Evolutionary conservation across 371 early-diverging fungal species (phyloP), one percentile per base, ranked within the genome.

Genomic region (Funneliformis caledonium): DNA sequence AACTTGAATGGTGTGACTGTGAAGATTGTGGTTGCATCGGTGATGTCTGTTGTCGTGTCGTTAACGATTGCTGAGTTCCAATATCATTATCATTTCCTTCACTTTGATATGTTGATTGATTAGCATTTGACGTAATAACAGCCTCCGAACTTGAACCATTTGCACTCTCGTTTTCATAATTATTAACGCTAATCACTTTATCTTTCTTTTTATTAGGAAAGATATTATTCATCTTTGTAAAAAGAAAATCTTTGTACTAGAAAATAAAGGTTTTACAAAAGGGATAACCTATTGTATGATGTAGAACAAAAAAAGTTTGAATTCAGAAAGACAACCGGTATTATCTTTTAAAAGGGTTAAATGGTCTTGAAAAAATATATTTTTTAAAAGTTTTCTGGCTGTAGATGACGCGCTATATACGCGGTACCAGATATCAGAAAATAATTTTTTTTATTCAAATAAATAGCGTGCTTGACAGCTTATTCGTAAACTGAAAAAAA

Each of bases 241-340:
- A 64, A 31, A 67, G 68, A 67, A 43, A 67, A 68, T 31, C 33
- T 68, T 68, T 68, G 2, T 68, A 37, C 43, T 37, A 43, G 62
- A 26, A 19, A 47, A 19, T 56, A 3, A 16, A 19, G 56, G 14
- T 56, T 7, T 56, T 56, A 19, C 11, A 16, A 19, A 19, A 56
- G 4, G 19, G 16, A 56, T 19, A 56, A 56, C 56, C 5, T 56
- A 56, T 19, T 56, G 56, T 56, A 56, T 37, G 37, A 37, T 37
- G 1, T 37, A 37, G 37, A 37, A 37, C 2, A 37, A 37, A 56
- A 16, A 47, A 16, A 16, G 19, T 4, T 56, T 56, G 56, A 56
- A 16, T 19, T 56, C 56, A 56, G 37, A 37, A 56, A 50, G 16
- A 56, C 16, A 52, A 16, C 52, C 16, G 52, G 14, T 52, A 19